Evolutionary conservation across 768 basidiomycete species (phyloP).

Genomic region (Hypsizygus marmoreus): DNA sequence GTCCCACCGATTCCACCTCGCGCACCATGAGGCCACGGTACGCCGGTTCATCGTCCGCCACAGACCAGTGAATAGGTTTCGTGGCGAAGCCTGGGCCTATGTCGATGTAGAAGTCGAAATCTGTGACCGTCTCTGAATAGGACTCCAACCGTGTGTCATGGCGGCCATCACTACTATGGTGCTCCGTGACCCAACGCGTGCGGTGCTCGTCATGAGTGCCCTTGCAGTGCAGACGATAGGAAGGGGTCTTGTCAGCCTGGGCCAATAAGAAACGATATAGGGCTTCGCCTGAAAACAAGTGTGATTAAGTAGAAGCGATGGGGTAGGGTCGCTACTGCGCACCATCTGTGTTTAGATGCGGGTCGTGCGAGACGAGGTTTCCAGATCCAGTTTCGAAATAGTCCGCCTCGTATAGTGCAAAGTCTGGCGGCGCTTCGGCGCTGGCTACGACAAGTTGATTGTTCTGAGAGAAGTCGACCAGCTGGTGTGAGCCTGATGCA

Average conservation of each 20-base stretch:
- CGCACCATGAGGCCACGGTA: slow-evolving; percentile 58
- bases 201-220: slow-evolving; percentile 56
- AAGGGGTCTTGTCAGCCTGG: slow-evolving; percentile 48
- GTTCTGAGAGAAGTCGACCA: background rate
- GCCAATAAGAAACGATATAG: slow-evolving; percentile 67
- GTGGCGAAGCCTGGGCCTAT: slow-evolving; percentile 40
- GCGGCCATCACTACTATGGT: slow-evolving; percentile 28
- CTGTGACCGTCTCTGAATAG: slow-evolving; percentile 53
- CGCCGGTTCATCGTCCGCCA: slow-evolving; percentile 57
- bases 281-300: slow-evolving; percentile 59
- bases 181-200: slow-evolving; percentile 38
- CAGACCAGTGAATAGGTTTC: slow-evolving; percentile 50
- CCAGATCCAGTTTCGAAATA: slow-evolving; percentile 50
- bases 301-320: slow-evolving; percentile 4
- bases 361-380: slow-evolving; percentile 69
- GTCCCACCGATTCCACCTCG: slow-evolving; percentile 46
- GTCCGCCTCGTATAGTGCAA: slow-evolving; percentile 64
- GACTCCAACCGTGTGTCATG: slow-evolving; percentile 38
- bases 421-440: slow-evolving; percentile 52
- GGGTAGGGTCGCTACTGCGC: slow-evolving; percentile 18
- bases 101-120: slow-evolving; percentile 67
- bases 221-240: slow-evolving; percentile 41
- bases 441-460: background rate
- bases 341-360: slow-evolving; percentile 68
- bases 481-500: background rate